Percentiles rank a stretch among this genome's conserved stretches.
These are phyloP conservation scores for Phaeotremella fagi DNA, from an alignment of 768 basidiomycete species.

Conservation along the genomic window DNA sequence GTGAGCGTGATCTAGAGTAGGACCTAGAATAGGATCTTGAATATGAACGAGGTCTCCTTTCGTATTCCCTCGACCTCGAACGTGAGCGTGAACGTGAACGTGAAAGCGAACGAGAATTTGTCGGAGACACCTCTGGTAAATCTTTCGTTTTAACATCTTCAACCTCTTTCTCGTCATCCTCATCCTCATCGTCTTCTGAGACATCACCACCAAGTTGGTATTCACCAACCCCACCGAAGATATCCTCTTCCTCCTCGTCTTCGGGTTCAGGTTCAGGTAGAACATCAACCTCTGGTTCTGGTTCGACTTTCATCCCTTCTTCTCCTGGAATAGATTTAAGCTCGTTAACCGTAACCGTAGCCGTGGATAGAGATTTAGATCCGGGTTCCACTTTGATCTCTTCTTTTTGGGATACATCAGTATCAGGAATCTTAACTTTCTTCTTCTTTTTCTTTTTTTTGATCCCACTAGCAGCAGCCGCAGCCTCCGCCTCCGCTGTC, in stretches of 20 bases:
- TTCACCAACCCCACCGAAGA: constrained; percentile 79
- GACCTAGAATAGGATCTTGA: too few species aligned
- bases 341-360: too few species aligned
- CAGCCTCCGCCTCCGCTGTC: constrained; percentile 25
- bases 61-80: constrained; percentile 10
- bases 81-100: constrained; percentile 13
- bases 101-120: background rate
- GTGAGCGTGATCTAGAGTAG: background rate
- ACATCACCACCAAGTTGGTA: constrained; percentile 66
- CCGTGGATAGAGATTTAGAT: too few species aligned
- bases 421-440: constrained; percentile 24
- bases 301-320: background rate
- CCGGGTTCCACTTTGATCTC: too few species aligned
- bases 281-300: constrained; percentile 1
- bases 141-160: constrained; percentile 40
- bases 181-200: constrained; percentile 57
- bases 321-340: background rate
- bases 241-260: constrained; percentile 64
- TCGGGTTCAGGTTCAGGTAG: background rate
- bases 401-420: too few species aligned
- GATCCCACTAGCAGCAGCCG: constrained; percentile 16
- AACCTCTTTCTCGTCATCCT: constrained; percentile 51
- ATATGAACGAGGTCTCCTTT: too few species aligned
- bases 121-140: background rate
- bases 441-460: constrained; percentile 45